Base-by-base conservation (phyloP, 257 asterid genomes). In the Solanum dulcamara region DNA sequence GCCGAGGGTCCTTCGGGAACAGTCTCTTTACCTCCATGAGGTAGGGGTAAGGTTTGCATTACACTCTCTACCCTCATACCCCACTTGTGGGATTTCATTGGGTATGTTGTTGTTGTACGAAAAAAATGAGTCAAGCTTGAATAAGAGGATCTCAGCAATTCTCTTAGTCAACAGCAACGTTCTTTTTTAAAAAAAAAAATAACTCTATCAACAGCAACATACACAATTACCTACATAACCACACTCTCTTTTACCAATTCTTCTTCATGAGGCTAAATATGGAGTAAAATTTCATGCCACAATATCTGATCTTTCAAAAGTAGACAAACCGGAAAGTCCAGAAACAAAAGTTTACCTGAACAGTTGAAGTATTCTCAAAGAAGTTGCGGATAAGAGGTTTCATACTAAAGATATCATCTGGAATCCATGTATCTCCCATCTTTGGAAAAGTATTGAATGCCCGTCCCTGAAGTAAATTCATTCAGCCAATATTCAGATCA, bases 381-480 rank as follows among this genome's bases (percentile, higher is more conserved):
- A 95, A 96, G 93, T 94, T 96, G 86, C 97, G 92, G 44, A 92
- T 83, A 83, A 94, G 85, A 13, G 99, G 99, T 88, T 92, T 95
- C 94, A 96, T 79, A 68, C 86, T 72, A 48, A 96, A 91, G 87
- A 94, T 81, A 91, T 91, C 92, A 62, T 96, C 97, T 3, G 98
- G 99, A 88, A 96, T 90, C 99, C 98, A 95, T 33, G 85, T 62
- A 84, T 95, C 97, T 7, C 98, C 98, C 99, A 96, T 96, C 92
- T 92, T 95, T 0, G 98, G 99, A 68, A 96, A 96, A 83, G 99
- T 96, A 89, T 96, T 96, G 83, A 90, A 96, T 51, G 98, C 98
- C 71, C 90, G 98, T 20, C 99, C 99, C 99, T 96, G 90, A 48
- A 86, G 87, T 33, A 55, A 44, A 64, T 48, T 38, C 75, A 84